Base-by-base conservation (phyloP, 1,139 yeast genomes). In the Protomyces arabidopsidicola region DNA sequence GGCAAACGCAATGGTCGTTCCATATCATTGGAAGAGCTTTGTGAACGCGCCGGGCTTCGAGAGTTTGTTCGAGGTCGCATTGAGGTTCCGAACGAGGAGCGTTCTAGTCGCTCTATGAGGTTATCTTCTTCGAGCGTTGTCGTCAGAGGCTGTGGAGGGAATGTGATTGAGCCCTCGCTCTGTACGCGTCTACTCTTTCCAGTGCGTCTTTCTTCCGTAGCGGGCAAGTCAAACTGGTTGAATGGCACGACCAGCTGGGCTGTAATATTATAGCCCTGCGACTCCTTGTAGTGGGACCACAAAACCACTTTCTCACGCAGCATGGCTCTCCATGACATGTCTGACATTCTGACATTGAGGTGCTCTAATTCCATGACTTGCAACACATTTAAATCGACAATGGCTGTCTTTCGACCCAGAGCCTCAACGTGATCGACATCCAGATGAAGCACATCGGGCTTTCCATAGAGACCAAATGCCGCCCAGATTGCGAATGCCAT, bases 71-170 rank as follows among this genome's bases (percentile, higher is more conserved):
- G 31, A 27, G 31, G 31, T 38, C 9, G 18, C 18, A 1, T 5
- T 38, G 42, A n/a, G 12, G 14, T 38, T 2, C n/a, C 18, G n/a
- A 16, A n/a, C n/a, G n/a, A 16, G 42, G n/a, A 16, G 42, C 48
- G 48, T 9, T 16, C 12, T 2, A 42, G 20, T 12, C 48, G 48
- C 48, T 42, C 48, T 5, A 18, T 2, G 4, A 20, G 14, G 14
- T 48, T 42, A 22, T 58, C 62, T 52, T 58, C 62, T 18, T 58
- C 62, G 14, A 58, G 38, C 34, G 62, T 50, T 34, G 56, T 51
- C 12, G 52, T 53, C 12, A 58, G 56, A 3, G 62, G 56, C 31
- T 55, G 22, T 8, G 48, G 31, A 6, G 45, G 22, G 31, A 36
- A 52, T 3, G 16, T 27, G 35, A 58, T 58, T 20, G 62, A 50